These are phyloP conservation scores for Petasospora fabianii DNA, from an alignment of 1,139 yeast genomes.

Conservation along the genomic window DNA sequence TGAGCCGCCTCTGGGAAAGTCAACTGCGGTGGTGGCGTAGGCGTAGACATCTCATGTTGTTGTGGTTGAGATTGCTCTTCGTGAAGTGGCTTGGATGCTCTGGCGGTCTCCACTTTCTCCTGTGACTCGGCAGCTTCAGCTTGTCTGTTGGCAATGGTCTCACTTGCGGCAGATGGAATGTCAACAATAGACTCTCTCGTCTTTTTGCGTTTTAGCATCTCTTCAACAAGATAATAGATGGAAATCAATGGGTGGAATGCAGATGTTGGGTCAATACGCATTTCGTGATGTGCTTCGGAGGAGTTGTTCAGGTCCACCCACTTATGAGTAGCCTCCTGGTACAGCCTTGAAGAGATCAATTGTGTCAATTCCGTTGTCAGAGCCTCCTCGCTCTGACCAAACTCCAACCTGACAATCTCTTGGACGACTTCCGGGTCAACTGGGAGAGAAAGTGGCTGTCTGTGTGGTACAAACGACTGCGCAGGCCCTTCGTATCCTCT, in stretches of 20 bases:
- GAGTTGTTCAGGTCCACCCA: conserved; percentile 44
- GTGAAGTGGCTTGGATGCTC: background rate
- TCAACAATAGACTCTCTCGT: conserved; percentile 40
- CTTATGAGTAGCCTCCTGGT: conserved; percentile 58
- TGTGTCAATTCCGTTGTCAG: conserved; percentile 54
- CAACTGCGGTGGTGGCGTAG: conserved; percentile 35
- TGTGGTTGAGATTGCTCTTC: background rate
- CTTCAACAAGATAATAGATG: conserved; percentile 81
- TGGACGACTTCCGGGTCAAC: conserved; percentile 66
- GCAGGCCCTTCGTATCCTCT: conserved; percentile 80
- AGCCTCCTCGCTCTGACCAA: conserved; percentile 62
- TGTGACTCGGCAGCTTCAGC: too few species aligned
- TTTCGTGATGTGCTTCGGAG: conserved; percentile 11
- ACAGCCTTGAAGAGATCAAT: conserved; percentile 64
- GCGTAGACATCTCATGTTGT: conserved; percentile 19
- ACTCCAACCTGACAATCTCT: conserved; percentile 76
- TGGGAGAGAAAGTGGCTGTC: conserved; percentile 73
- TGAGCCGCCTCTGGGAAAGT: conserved; percentile 70
- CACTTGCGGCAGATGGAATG: conserved; percentile 16
- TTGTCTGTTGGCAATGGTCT: too few species aligned
- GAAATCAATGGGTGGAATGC: conserved; percentile 89
- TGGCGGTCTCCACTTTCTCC: background rate
- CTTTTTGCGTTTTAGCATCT: conserved; percentile 69
- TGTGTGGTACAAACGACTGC: conserved; percentile 66
- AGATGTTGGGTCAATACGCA: conserved; percentile 57